Evolutionary conservation across 1,284 basidiomycete genomes (phyloP), one percentile per base, ranked within the genome.

Genomic region (Malassezia cuniculi): DNA sequence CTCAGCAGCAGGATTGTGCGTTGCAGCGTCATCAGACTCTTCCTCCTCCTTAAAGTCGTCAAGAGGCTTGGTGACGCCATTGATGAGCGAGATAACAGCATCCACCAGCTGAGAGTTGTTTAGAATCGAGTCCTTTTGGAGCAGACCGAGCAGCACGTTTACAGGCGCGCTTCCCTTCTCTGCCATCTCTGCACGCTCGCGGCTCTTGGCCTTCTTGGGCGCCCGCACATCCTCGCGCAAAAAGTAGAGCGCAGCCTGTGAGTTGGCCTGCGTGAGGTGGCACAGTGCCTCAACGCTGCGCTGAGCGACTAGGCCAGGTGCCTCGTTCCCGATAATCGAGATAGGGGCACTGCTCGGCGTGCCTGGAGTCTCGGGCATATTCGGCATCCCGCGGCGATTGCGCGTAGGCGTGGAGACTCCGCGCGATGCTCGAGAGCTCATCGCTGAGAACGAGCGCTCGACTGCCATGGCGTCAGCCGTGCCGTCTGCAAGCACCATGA

Each of bases 401-500:
- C 57, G 46, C 21, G 41, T 48, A 6, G 62, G 62, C 15, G 63
- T 66, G 20, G 39, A 28, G 17, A 49, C 36, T 31, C 48, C 47
- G 20, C 49, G 48, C 28, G 50, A 46, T 9, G 54, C 52, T n/a
- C 47, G 50, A 32, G 46, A 50, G 48, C 51, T 54, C 79, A 95
- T 79, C 66, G 90, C 85, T 5, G 85, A 77, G 64, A 93, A 94
- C 60, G 85, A 89, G 63, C 80, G 82, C 70, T 97, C 93, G 14
- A 95, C 85, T 1, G 83, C 78, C 4, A 81, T 79, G 8, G 90
- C 74, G 66, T 95, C 93, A 10, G 82, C 85, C 1, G 86, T 83
- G 12, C 90, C 90, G 56, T 94, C 93, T 67, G 94, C 85, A 4
- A 97, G 73, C 47, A 97, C 85, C 48, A 78, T 81, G 9, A 99